A percentile compares a stretch with the other conserved stretches of the same genome.
Conservation (phyloP, 2,329 filamentous ascomycete genomes). For the Raffaelea albimanens region DNA sequence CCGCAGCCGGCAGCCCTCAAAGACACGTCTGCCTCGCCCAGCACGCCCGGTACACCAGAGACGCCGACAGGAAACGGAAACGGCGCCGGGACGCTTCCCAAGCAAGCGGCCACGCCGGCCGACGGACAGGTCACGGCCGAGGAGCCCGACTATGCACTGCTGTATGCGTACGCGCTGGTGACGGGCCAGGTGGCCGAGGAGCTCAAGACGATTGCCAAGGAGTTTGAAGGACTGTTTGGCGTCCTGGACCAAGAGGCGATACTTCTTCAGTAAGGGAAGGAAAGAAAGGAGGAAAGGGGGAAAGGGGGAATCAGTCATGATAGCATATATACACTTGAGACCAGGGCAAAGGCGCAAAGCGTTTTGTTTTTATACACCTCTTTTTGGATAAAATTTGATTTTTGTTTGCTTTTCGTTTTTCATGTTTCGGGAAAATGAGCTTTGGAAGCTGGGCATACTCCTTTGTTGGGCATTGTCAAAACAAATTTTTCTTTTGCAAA, state of each 20-base stretch:
- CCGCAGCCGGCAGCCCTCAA: no score
- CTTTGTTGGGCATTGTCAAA: no score
- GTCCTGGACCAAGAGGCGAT: slow-evolving; percentile 51
- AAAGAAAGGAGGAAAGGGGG: no score
- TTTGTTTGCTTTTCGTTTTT: neutral
- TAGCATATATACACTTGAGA: no score
- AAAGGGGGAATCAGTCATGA: no score
- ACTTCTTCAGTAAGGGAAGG: slow-evolving; percentile 35
- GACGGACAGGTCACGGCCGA: slow-evolving; percentile 22
- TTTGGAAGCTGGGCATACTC: no score
- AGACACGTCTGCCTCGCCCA: no score
- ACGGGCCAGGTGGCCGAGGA: slow-evolving; percentile 59
- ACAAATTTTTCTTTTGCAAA: no score
- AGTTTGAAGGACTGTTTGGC: slow-evolving; percentile 55
- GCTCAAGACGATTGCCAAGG: slow-evolving; percentile 47
- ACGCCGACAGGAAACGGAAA: no score
- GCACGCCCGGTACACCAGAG: no score
- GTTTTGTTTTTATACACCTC: neutral
- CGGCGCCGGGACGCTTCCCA: neutral
- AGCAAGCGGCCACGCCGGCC: neutral
- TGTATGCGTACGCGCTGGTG: slow-evolving; percentile 81
- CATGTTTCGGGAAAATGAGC: no score
- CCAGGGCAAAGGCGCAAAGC: no score
- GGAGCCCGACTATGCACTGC: slow-evolving; percentile 77
- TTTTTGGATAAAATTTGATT: neutral